Base-by-base conservation (phyloP, 2,329 filamentous ascomycete species). In the Pezicula neosporulosa region DNA sequence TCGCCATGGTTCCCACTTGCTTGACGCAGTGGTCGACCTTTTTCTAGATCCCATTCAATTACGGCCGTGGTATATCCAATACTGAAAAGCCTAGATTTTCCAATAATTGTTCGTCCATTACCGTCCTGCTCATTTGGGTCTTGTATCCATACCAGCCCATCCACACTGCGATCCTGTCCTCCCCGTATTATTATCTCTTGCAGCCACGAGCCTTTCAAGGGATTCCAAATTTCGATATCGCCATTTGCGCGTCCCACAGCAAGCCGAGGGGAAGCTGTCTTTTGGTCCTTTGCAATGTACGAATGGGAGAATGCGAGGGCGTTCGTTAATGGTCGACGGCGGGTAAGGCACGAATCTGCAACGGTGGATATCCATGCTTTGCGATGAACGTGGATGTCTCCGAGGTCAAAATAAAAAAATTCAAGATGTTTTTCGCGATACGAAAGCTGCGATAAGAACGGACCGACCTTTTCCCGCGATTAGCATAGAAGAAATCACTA, bases 221-320 rank as follows among this genome's bases (percentile, higher is more conserved):
- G 91, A 69, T 96, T 96, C 94, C 94, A 99, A 58, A 99, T 91
- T 72, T 99, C 94, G 61, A 99, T 94, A 66, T 96, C 90, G 61
- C 94, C 94, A 68, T 97, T 97, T 52, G 90, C 88, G 59, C 94
- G 86, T 54, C 94, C 94, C 62, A 99, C 82, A 2, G 94, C 94
- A 49, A 97, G 81, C 60, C 91, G 84, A 50, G 90, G 78, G 48
- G 78, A 83, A 55, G 77, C 81, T 19, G 79, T 77, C 62, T 71
- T 78, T 61, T 67, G 76, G 47, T 72, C 70, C 63, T 77, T 75
- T 58, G 69, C 69, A 57, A 72, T 70, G 54, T 77, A 72, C 18
- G 87, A 77, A 68, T 96, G 89, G 6, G 94, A 96, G 70, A 99
- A 97, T 60, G 93, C 90, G 66, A 97, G 82, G 57, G 90, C 87